Evolutionary conservation across 2,329 filamentous ascomycete genomes (phyloP), one percentile per base, ranked within the genome.

Genomic region (Aspergillus sp.): DNA sequence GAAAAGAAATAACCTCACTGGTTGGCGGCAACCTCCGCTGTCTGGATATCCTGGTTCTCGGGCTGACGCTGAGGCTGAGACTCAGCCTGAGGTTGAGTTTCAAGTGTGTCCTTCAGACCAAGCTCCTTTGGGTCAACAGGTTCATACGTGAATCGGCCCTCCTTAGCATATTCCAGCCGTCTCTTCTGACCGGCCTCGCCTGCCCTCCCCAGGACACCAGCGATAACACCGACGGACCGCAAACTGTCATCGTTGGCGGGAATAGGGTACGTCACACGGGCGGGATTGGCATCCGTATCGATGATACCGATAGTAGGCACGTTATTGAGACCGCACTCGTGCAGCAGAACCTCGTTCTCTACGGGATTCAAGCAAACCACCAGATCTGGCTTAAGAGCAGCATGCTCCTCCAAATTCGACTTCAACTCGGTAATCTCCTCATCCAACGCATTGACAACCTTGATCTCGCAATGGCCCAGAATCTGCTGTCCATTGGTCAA

Each of bases 221-320:
- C 86, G 58, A 98, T 88, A 51, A 96, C 78, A 58, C 85, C 82
- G 44, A 90, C 80, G 55, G 85, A 84, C 51, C 93, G 85, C 57
- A 95, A 70, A 80, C 90, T 95, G 76, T 98, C 93, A 64, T 98
- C 93, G 67, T 98, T 98, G 44, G 89, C 89, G 2, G 93, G 93
- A 58, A 98, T 96, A 12, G 88, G 87, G 65, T 98, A 98, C 3
- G 93, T 97, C 44, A 97, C 90, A 82, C 88, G 91, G 0, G 88
- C 88, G 0, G 93, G 88, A 69, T 97, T 87, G 2, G 84, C 85
- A 68, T 98, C 87, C 1, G 93, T 97, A 69, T 98, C 93, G 57
- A 97, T 86, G 49, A 98, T 78, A 42, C 91, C 93, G 61, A 98
- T 93, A 0, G 93, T 97, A 1, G 93, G 93, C 49, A 98, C 87